phyloP scores from a whole-genome alignment of 2,329 filamentous ascomycete species.

The Ilyonectria robusta region DNA sequence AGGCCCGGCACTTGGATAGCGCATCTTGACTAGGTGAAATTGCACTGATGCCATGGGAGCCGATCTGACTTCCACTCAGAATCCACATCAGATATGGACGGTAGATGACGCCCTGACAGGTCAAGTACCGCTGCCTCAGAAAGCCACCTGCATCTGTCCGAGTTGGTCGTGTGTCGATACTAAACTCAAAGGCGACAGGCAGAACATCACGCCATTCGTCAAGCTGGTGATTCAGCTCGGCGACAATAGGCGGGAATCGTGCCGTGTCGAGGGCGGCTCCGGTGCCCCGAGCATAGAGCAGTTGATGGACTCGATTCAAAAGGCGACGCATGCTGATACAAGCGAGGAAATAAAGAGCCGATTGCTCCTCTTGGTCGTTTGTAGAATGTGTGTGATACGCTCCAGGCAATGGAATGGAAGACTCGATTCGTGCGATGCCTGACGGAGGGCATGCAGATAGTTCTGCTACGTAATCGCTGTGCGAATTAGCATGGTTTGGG shows the following conservation, averaged over 20 bases:
- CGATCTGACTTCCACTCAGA: constrained; percentile 55
- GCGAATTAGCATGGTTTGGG: not conserved
- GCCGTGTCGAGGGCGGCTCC: constrained; percentile 61
- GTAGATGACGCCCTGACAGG: constrained; percentile 67
- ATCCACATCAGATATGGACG: constrained; percentile 66
- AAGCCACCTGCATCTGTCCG: constrained; percentile 62
- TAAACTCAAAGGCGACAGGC: constrained; percentile 59
- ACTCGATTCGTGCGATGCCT: constrained; percentile 66
- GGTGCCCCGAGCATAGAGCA: constrained; percentile 62
- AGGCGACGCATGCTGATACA: constrained; percentile 66
- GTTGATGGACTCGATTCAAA: constrained; percentile 63
- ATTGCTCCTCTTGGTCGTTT: constrained; percentile 59
- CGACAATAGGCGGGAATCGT: constrained; percentile 63
- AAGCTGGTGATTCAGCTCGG: constrained; percentile 63
- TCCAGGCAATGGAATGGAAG: constrained; percentile 63
- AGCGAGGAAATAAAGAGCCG: constrained; percentile 66
- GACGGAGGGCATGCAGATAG: constrained; percentile 64
- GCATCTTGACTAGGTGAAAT: constrained; percentile 52
- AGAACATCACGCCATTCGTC: constrained; percentile 65
- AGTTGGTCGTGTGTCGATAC: constrained; percentile 48
- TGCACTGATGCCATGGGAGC: constrained; percentile 41
- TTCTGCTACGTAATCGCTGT: constrained; percentile 67
- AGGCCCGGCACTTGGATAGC: constrained; percentile 59
- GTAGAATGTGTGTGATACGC: constrained; percentile 61
- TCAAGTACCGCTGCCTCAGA: constrained; percentile 65